A percentile compares a stretch with the other conserved stretches of the same genome.
phyloP scores from a whole-genome alignment of 352 stramenopile genomes.

The Elongisporangium senticosum region DNA sequence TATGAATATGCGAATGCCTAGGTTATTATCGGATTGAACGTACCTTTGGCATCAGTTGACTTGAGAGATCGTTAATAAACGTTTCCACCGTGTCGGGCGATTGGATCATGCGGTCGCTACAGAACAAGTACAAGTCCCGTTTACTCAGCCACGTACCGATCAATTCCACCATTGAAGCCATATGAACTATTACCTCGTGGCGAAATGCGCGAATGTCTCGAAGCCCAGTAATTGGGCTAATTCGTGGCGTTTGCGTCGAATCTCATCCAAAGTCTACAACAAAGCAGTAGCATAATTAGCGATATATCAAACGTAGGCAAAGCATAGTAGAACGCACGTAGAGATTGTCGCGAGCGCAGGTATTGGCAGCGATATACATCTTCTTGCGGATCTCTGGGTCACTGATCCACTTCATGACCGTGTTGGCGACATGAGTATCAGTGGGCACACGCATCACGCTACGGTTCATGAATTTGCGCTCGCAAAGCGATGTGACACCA shows the following conservation, averaged over 20 bases:
- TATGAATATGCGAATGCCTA: background rate
- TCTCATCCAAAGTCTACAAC: constrained; percentile 73
- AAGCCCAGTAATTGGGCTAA: constrained; percentile 88
- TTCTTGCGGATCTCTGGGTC: constrained; percentile 74
- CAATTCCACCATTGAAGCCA: background rate
- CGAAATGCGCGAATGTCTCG: constrained; percentile 85
- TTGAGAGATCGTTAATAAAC: constrained; percentile 62
- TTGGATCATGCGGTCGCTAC: constrained; percentile 83
- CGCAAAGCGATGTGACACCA: constrained; percentile 45
- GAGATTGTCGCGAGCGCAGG: constrained; percentile 71
- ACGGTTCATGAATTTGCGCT: constrained; percentile 61
- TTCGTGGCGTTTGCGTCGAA: constrained; percentile 84
- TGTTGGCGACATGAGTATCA: constrained; percentile 87
- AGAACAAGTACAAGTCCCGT: constrained; percentile 6
- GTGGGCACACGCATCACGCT: constrained; percentile 66
- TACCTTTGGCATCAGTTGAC: constrained; percentile 71
- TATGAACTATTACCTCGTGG: constrained; percentile 71
- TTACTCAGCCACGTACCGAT: background rate
- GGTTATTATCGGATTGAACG: constrained; percentile 1
- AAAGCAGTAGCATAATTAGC: background rate
- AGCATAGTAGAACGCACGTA: constrained; percentile 15
- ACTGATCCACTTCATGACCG: constrained; percentile 88
- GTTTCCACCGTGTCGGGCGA: constrained; percentile 53
- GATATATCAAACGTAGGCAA: background rate
- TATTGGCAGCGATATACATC: constrained; percentile 88